These are phyloP conservation scores for Cornus kousa DNA, from an alignment of 148 eudicot genomes.

Conservation along the genomic window DNA sequence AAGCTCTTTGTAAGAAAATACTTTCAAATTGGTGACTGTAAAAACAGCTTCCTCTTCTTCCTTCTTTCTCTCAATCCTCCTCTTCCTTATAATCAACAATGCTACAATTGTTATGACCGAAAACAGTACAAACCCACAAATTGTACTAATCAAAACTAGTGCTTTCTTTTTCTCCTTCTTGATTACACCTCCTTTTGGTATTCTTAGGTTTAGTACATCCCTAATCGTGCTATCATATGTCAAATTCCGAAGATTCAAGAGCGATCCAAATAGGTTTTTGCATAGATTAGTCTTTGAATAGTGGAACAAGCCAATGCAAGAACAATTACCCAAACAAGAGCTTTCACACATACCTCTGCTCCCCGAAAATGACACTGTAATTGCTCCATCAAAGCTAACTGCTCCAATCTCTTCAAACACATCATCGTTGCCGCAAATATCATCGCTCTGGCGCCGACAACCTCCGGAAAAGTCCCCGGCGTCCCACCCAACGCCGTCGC, in stretches of 20 bases:
- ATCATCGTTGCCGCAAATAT: constrained; percentile 33
- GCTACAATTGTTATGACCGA: constrained; percentile 14
- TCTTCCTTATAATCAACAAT: constrained; percentile 35
- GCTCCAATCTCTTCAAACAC: constrained; percentile 58
- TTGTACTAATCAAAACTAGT: constrained; percentile 21
- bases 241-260: constrained; percentile 56
- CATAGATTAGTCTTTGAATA: constrained; percentile 36
- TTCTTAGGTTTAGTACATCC: constrained; percentile 49
- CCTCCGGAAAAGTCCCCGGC: constrained; percentile 62
- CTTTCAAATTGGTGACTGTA: constrained; percentile 62
- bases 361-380: constrained; percentile 31
- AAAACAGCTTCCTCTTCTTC: constrained; percentile 43
- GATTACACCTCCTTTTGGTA: constrained; percentile 25
- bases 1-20: constrained; percentile 74
- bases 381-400: constrained; percentile 44
- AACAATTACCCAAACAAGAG: constrained; percentile 58
- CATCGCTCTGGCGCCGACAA: constrained; percentile 36
- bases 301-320: constrained; percentile 56
- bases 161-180: constrained; percentile 19
- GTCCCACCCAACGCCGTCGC: constrained; percentile 41
- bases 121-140: constrained; percentile 33
- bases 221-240: constrained; percentile 35
- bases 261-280: constrained; percentile 45
- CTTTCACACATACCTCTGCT: constrained; percentile 46
- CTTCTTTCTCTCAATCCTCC: constrained; percentile 26